These are phyloP conservation scores for Tetrahymena thermophila DNA, from an alignment of 73 alveolate genomes.

Conservation along the genomic window DNA sequence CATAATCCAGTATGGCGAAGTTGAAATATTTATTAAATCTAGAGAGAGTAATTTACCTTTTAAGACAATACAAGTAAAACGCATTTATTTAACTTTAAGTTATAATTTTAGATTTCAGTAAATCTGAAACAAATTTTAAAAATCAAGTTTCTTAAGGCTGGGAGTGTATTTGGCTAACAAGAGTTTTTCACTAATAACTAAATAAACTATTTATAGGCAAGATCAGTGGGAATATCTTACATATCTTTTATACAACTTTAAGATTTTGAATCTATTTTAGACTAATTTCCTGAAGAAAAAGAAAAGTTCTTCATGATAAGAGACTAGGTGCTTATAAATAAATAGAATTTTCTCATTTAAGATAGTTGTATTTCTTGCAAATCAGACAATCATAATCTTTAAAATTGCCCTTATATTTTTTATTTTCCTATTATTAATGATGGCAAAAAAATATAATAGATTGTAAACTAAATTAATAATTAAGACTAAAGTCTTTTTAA, in stretches of 20 bases:
- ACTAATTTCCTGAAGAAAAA: background rate
- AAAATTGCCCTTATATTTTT: background rate
- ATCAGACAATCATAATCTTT: background rate
- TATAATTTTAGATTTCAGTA: background rate
- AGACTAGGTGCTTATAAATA: background rate
- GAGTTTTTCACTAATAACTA: background rate
- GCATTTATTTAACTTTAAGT: background rate
- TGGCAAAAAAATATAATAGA: background rate
- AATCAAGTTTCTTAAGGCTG: background rate
- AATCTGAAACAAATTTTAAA: background rate
- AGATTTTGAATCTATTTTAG: background rate
- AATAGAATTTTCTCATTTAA: background rate
- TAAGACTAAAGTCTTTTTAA: background rate
- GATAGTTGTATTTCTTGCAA: background rate
- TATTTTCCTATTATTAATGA: background rate
- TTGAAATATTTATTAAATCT: background rate
- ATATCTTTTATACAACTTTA: background rate
- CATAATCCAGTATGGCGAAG: background rate
- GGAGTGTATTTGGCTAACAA: background rate
- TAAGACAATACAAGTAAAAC: background rate
- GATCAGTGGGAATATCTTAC: background rate
- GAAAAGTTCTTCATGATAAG: background rate
- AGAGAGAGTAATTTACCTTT: background rate
- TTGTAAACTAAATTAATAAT: background rate
- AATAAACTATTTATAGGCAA: background rate